Evolutionary conservation across 225 moss, liverwort and hornwort genomes (phyloP), one percentile per base, ranked within the genome.

Genomic region (Straminergon stramineum): DNA sequence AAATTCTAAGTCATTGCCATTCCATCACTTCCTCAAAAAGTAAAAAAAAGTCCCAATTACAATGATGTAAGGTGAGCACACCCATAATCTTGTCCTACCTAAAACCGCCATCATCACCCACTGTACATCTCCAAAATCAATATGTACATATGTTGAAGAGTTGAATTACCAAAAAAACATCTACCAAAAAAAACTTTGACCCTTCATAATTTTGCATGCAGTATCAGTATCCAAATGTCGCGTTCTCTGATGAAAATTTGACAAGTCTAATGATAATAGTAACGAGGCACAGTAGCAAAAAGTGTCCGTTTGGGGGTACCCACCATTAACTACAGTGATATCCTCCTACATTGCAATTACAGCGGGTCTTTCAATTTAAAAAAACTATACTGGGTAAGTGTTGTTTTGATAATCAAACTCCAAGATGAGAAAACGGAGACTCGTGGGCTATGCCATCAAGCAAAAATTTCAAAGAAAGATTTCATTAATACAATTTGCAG

Each of bases 21-120:
- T 3, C 3, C 3, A 3, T 2, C 5, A 77, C 14, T 77, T 77
- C 14, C 15, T 53, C 15, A 55, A 53, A 34, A 51, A 15, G 5
- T 35, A 2, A 20, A 52, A 53, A 34, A 0, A 11, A 8, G 3
- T 30, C 27, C 0, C 1, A 0, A 13, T 23, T 1, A 2, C 5
- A 77, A 23, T 37, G 35, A 53, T 35, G 15, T 55, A 45, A 74
- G 2, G 17, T 28, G 2, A 11, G 2, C 17, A 74, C 4, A 30
- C 2, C 30, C 17, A 45, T 30, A 45, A 74, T 74, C 0, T 0
- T 11, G 31, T 10, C 2, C 3, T 74, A 45, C 4, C 17, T 48
- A 74, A 30, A 71, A 45, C 2, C 0, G 1, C n/a, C n/a, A 69
- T 45, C 45, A 74, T 45, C 45, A 74, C 9, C 16, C 0, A 16